Base-by-base conservation (phyloP, 2,329 filamentous ascomycete genomes). In the Microcyclosporella mali region DNA sequence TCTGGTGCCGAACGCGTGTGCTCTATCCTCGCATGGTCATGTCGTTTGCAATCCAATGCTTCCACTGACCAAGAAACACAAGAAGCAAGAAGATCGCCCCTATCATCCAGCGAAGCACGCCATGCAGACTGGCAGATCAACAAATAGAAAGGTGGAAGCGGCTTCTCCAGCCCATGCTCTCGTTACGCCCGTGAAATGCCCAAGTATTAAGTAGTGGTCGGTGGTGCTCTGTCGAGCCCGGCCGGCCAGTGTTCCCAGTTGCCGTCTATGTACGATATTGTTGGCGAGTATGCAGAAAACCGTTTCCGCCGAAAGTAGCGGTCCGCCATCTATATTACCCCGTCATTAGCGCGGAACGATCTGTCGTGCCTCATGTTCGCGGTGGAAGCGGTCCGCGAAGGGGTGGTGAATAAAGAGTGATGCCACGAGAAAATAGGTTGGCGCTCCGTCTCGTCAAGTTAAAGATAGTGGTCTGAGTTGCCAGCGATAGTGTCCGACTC, bases 251-350 rank as follows among this genome's bases (percentile, higher is more conserved):
- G 21, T 25, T 45, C 43, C 45, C 46, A 41, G 42, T 51, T 50
- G 47, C 49, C 51, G 46, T 51, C 32, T 51, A 53, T 53, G 51
- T 53, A 51, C 51, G 51, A 50, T 53, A 42, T 38, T 44, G 41
- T 32, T 40, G 18, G 40, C 46, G 49, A 46, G 43, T 46, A 45
- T 41, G 40, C 44, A 41, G 44, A 39, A 47, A 50, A 18, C 42
- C 40, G 38, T 41, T 43, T 46, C 45, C 12, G 35, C 37, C 45
- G 37, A 17, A 39, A 37, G 29, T 38, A 36, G 44, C 37, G 41
- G 27, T 38, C 14, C 29, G 37, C 45, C 44, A 41, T 49, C 46
- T 51, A 47, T 48, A 45, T 50, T 50, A 50, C 50, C 45, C 51
- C 48, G 46, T 53, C 46, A 45, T 53, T 42, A 51, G 50, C 45